These are phyloP conservation scores for Penicillium lividum DNA, from an alignment of 495 filamentous ascomycete genomes.

Conservation along the genomic window DNA sequence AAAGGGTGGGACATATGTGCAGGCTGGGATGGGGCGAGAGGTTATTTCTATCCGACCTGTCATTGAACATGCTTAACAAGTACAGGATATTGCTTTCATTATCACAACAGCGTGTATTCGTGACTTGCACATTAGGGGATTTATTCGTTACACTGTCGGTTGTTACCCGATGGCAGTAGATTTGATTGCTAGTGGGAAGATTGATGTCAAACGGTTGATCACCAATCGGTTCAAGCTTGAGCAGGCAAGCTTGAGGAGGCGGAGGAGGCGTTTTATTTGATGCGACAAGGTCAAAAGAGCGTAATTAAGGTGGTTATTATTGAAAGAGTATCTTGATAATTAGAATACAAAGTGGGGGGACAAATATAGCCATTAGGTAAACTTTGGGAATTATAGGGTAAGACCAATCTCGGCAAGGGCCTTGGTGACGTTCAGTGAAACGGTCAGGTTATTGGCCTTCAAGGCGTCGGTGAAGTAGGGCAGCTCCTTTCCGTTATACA, in stretches of 20 bases:
- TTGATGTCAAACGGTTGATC: constrained; percentile 73
- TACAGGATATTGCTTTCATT: constrained; percentile 69
- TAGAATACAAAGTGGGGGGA: not conserved
- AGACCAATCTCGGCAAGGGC: not conserved
- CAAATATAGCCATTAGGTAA: no score
- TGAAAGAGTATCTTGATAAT: constrained; percentile 48
- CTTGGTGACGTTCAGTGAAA: constrained; percentile 42
- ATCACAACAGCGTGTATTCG: constrained; percentile 83
- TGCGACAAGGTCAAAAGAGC: constrained; percentile 70
- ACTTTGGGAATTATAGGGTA: not conserved
- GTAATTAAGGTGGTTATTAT: constrained; percentile 88
- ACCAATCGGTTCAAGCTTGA: constrained; percentile 68
- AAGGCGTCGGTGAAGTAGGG: constrained; percentile 61
- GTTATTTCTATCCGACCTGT: constrained; percentile 40
- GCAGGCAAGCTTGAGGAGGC: constrained; percentile 69
- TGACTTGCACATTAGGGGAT: constrained; percentile 78
- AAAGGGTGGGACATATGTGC: constrained; percentile 78
- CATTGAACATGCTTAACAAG: not conserved
- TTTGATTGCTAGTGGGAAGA: constrained; percentile 62
- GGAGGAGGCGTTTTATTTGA: constrained; percentile 76
- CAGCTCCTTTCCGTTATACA: constrained; percentile 59
- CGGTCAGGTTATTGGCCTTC: constrained; percentile 34
- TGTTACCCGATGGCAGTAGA: constrained; percentile 77
- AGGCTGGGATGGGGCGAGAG: constrained; percentile 79
- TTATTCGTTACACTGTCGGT: constrained; percentile 77